Evolutionary conservation across 2,329 filamentous ascomycete species (phyloP).

Genomic region (Ceratocystis ficicola): DNA sequence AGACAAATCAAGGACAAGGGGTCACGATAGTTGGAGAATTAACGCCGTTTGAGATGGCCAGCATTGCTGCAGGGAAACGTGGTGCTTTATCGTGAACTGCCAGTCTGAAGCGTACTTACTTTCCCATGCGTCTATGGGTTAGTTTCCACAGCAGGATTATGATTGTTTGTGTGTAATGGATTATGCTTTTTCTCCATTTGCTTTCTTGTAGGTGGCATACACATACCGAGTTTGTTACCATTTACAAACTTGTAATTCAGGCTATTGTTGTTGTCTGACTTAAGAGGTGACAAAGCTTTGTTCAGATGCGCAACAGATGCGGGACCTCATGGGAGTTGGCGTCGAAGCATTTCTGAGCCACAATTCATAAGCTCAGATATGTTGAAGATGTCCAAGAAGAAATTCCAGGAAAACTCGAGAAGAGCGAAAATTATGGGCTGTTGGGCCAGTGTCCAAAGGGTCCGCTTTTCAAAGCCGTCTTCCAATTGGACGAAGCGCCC

Average conservation of each 20-base stretch:
- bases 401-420: not conserved
- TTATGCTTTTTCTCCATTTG: not conserved
- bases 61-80: not conserved
- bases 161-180: not conserved
- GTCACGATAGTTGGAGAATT: slow-evolving; percentile 1
- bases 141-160: not conserved
- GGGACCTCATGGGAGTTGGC: not conserved
- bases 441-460: not conserved
- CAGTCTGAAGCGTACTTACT: not conserved
- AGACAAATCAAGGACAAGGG: not conserved
- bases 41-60: not conserved
- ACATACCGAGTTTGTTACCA: not conserved
- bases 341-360: not conserved
- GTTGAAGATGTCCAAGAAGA: not conserved
- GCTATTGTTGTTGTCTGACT: not conserved
- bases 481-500: not conserved
- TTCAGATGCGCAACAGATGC: not conserved
- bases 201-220: not conserved
- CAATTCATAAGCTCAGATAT: not conserved
- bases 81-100: not conserved
- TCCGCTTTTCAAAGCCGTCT: not conserved
- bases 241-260: not conserved
- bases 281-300: not conserved
- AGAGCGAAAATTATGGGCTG: not conserved
- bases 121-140: not conserved